Percentiles rank a stretch among this genome's conserved stretches.
phyloP scores from a whole-genome alignment of 2,329 filamentous ascomycete genomes.

The Penicillium sp. region DNA sequence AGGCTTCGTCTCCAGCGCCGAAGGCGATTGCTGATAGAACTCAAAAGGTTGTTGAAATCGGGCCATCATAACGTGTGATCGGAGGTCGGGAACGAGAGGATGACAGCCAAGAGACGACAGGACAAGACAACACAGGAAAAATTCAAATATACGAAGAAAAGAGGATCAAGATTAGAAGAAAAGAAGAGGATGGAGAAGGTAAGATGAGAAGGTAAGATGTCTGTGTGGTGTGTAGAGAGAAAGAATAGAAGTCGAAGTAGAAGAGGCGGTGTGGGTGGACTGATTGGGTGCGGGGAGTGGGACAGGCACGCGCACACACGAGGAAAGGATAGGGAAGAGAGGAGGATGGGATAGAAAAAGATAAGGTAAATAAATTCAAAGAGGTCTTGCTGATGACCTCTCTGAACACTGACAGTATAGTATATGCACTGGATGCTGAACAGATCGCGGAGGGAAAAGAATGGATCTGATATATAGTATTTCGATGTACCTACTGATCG shows the following conservation, averaged over 20 bases:
- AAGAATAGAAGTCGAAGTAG: neutral
- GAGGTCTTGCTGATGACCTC: neutral
- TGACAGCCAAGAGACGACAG: neutral
- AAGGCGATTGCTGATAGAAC: constrained; percentile 42
- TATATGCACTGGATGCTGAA: neutral
- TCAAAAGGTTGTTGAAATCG: constrained; percentile 43
- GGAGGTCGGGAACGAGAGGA: constrained; percentile 1
- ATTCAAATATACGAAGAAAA: constrained; percentile 8
- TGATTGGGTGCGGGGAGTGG: constrained; percentile 14
- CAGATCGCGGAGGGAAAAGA: constrained; percentile 10
- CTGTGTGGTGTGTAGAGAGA: constrained; percentile 8
- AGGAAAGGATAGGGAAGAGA: constrained; percentile 9
- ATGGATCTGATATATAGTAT: constrained; percentile 13
- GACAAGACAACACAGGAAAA: too few species aligned
- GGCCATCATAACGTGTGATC: constrained; percentile 28
- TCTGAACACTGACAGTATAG: neutral
- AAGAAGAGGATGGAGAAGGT: neutral
- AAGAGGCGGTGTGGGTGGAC: constrained; percentile 15
- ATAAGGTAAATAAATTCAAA: constrained; percentile 5
- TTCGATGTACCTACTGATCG: neutral
- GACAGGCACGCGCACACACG: constrained; percentile 3
- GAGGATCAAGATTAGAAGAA: neutral
- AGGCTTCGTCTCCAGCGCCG: constrained; percentile 40
- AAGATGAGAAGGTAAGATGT: constrained; percentile 6
- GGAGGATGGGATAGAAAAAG: neutral